phyloP scores from a whole-genome alignment of 2,329 filamentous ascomycete genomes.

The Ustilaginoidea virens region DNA sequence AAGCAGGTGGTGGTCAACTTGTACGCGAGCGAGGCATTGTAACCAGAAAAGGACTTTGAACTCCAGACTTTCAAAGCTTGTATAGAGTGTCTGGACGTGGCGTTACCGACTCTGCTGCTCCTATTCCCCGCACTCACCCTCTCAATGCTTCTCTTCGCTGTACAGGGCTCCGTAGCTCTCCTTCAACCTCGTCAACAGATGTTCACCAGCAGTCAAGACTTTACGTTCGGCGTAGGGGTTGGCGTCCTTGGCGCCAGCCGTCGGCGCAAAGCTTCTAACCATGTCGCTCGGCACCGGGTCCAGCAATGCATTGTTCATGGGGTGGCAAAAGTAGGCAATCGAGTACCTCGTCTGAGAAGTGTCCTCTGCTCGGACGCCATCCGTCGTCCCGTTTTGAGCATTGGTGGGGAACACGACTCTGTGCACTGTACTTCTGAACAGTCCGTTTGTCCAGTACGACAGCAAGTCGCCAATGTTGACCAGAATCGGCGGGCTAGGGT shows the following conservation, averaged over 20 bases:
- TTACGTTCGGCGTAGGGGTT: slow-evolving; percentile 37
- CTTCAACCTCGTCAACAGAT: slow-evolving; percentile 43
- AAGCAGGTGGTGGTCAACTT: too few species aligned
- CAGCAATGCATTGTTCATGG: slow-evolving; percentile 35
- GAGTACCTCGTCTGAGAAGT: slow-evolving; percentile 41
- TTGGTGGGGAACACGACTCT: slow-evolving; percentile 55
- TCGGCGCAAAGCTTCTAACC: slow-evolving; percentile 27
- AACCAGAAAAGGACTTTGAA: too few species aligned
- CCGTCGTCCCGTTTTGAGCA: slow-evolving; percentile 6
- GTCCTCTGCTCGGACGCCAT: slow-evolving; percentile 25
- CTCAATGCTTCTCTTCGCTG: slow-evolving; percentile 21
- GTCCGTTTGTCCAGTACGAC: slow-evolving; percentile 79
- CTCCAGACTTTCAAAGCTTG: too few species aligned
- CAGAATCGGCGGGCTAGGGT: slow-evolving; percentile 58
- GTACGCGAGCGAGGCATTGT: too few species aligned
- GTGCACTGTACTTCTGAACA: slow-evolving; percentile 79
- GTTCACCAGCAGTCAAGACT: slow-evolving; percentile 47
- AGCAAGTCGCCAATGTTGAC: slow-evolving; percentile 58
- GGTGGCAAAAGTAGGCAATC: slow-evolving; percentile 56
- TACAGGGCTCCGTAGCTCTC: slow-evolving; percentile 45
- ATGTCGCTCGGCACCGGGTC: slow-evolving; percentile 44
- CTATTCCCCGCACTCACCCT: too few species aligned
- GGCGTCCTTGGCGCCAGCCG: slow-evolving; percentile 13
- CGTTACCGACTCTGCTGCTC: too few species aligned
- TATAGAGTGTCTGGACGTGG: too few species aligned